phyloP scores from a whole-genome alignment of 2,329 filamentous ascomycete genomes.

The Verticillium tricorpus region DNA sequence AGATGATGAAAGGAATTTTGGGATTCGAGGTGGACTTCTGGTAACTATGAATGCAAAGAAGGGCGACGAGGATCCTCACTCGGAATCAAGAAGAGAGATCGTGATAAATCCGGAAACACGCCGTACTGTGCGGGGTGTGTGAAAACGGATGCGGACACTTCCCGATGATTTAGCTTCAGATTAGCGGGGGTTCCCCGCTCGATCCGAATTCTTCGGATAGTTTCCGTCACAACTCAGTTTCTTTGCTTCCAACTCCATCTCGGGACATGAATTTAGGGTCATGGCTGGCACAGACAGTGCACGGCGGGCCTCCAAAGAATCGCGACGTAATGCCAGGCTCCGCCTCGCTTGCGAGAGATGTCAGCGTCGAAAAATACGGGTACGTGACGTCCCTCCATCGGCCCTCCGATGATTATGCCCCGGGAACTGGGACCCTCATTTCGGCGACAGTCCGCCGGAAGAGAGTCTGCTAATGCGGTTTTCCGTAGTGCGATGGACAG shows the following conservation, averaged over 20 bases:
- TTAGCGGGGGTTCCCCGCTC: not conserved
- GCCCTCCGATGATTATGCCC: too few relatives aligned
- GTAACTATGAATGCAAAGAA: not conserved
- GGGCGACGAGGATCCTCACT: not conserved
- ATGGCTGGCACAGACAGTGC: slow-evolving; percentile 6
- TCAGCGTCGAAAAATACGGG: slow-evolving; percentile 45
- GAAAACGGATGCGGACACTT: not conserved
- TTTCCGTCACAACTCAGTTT: not conserved
- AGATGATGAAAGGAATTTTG: too few relatives aligned
- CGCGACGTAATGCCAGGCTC: slow-evolving; percentile 20
- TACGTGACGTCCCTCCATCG: slow-evolving; percentile 15
- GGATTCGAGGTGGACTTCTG: not conserved
- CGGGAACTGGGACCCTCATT: too few relatives aligned
- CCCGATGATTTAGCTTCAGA: not conserved
- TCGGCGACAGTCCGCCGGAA: too few relatives aligned
- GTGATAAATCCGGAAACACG: not conserved
- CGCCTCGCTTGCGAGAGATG: slow-evolving; percentile 24
- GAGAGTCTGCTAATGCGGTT: too few relatives aligned
- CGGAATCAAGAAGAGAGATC: not conserved
- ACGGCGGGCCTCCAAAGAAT: slow-evolving; percentile 12
- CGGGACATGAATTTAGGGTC: not conserved
- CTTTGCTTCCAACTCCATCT: not conserved
- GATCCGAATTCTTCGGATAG: not conserved
- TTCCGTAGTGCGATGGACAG: slow-evolving; percentile 37
- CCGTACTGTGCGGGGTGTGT: not conserved